phyloP scores from a whole-genome alignment of 106 monocot species.

The Platanthera zijinensis region DNA sequence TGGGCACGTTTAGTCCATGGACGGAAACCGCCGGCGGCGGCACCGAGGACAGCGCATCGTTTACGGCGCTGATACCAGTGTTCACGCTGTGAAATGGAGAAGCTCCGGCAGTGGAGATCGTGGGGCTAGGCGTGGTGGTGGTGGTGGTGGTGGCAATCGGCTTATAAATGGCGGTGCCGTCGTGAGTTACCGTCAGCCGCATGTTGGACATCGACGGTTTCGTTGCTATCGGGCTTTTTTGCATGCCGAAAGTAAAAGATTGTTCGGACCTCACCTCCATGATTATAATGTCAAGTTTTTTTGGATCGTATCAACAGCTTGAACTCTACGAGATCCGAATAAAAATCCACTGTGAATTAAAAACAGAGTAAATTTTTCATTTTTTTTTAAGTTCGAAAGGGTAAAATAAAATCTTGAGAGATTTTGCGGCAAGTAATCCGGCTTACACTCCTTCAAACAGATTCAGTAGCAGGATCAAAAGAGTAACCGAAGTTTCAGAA shows the following conservation, averaged over 20 bases:
- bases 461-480: neutral
- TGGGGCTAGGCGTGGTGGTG: neutral
- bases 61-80: neutral
- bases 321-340: neutral
- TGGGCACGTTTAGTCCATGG: neutral
- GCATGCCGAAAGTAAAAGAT: constrained; percentile 10
- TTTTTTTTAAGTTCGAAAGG: neutral
- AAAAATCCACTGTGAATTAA: neutral
- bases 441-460: neutral
- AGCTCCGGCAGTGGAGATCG: neutral
- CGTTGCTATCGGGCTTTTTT: constrained; percentile 8
- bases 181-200: constrained; percentile 11
- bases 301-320: neutral
- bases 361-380: neutral
- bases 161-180: constrained; percentile 14
- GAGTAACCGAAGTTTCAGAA: neutral
- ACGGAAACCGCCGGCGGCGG: neutral
- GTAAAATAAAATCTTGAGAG: neutral
- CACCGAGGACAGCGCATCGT: neutral
- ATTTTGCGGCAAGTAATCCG: neutral
- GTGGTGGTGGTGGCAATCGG: neutral
- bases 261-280: constrained; percentile 22
- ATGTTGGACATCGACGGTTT: constrained; percentile 1
- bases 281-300: neutral
- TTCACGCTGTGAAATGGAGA: neutral